Evolutionary conservation across 352 stramenopile genomes (phyloP).

Genomic region (Phytopythium litorale): DNA sequence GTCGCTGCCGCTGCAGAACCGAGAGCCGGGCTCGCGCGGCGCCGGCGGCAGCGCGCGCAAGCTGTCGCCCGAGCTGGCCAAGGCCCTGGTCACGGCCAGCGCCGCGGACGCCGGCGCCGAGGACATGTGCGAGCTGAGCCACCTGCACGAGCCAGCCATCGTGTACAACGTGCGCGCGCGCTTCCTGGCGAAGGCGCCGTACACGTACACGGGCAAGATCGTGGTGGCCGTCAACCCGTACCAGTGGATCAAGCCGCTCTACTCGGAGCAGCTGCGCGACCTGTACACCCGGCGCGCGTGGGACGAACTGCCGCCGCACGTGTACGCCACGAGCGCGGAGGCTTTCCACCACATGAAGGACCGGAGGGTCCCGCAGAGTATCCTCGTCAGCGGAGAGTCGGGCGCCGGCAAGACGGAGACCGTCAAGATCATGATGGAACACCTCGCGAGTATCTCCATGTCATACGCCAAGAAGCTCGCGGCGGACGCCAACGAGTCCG

Average conservation of each 20-base stretch:
- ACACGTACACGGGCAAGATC: slow-evolving; percentile 97
- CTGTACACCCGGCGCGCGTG: slow-evolving; percentile 66
- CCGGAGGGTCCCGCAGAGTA: slow-evolving; percentile 69
- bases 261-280: slow-evolving; percentile 70
- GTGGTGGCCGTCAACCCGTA: slow-evolving; percentile 97
- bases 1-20: slow-evolving; percentile 74
- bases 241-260: slow-evolving; percentile 84
- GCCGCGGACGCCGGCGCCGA: slow-evolving; percentile 48
- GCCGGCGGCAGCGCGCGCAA: slow-evolving; percentile 5
- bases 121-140: slow-evolving; percentile 82
- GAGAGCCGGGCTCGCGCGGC: neutral
- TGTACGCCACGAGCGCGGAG: slow-evolving; percentile 87
- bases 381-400: slow-evolving; percentile 93
- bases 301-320: slow-evolving; percentile 80
- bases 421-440: slow-evolving; percentile 97
- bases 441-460: slow-evolving; percentile 87
- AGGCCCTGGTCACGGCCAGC: slow-evolving; percentile 20
- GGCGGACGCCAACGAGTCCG: slow-evolving; percentile 50
- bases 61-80: slow-evolving; percentile 10
- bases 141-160: slow-evolving; percentile 90
- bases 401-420: slow-evolving; percentile 95
- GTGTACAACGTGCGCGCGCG: slow-evolving; percentile 90
- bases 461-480: slow-evolving; percentile 44
- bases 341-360: slow-evolving; percentile 83
- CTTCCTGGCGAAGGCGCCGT: slow-evolving; percentile 87